These are phyloP conservation scores for Cercospora sesami DNA, from an alignment of 2,329 filamentous ascomycete species.

Conservation along the genomic window DNA sequence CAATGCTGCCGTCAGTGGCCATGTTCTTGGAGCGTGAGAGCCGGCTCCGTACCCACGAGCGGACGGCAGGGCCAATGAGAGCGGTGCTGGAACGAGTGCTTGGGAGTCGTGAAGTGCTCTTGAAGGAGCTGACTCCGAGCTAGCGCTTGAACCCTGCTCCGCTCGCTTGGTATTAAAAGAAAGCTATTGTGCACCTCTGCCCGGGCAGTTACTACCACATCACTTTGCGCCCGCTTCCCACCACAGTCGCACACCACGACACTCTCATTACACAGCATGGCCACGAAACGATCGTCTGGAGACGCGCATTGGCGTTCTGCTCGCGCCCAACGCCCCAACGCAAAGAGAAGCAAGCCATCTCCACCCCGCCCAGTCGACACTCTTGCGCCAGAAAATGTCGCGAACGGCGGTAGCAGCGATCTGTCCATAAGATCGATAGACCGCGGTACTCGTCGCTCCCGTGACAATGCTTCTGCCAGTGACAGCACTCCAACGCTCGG, in stretches of 20 bases:
- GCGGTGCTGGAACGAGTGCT: not conserved
- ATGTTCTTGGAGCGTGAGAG: not conserved
- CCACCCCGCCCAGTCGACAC: not conserved
- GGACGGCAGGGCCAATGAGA: not conserved
- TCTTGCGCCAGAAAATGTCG: not conserved
- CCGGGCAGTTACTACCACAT: not conserved
- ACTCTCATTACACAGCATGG: slow-evolving; percentile 3
- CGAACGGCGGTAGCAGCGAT: not conserved
- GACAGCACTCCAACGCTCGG: slow-evolving; percentile 8
- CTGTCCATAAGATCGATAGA: not conserved
- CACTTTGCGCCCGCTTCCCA: not conserved
- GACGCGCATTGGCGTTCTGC: not conserved
- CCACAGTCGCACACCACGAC: not conserved
- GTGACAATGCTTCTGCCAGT: not conserved
- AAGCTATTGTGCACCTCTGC: not conserved
- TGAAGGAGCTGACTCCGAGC: not conserved
- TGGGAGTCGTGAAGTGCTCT: not conserved
- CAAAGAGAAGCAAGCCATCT: slow-evolving; percentile 9
- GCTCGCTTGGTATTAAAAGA: not conserved
- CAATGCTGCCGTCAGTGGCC: not conserved
- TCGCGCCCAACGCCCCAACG: not conserved
- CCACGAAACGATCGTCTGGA: slow-evolving; percentile 8
- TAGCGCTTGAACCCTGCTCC: not conserved
- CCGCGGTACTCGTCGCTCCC: not conserved
- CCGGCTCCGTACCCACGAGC: not conserved